Evolutionary conservation across 495 filamentous ascomycete genomes (phyloP).

Genomic region (Penicillium samsonianum): DNA sequence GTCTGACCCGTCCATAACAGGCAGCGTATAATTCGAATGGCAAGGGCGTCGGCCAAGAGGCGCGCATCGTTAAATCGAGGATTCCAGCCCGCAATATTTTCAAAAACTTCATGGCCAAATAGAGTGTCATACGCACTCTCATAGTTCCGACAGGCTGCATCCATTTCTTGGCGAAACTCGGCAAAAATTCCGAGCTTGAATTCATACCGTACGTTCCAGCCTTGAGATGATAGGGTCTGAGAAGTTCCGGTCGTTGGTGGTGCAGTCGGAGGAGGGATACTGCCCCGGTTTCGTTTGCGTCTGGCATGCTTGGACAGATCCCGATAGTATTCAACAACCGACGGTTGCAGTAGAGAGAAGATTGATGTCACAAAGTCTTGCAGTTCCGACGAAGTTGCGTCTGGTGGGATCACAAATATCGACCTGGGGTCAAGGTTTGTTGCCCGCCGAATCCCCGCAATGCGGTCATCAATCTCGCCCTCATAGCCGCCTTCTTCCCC

Average conservation of each 20-base stretch:
- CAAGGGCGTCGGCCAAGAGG: slow-evolving; percentile 74
- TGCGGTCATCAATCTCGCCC: slow-evolving; percentile 70
- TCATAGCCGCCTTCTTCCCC: slow-evolving; percentile 57
- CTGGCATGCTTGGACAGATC: slow-evolving; percentile 86
- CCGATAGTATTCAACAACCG: slow-evolving; percentile 79
- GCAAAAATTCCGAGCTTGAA: slow-evolving; percentile 89
- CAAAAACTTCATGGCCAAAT: slow-evolving; percentile 77
- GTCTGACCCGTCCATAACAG: slow-evolving; percentile 74
- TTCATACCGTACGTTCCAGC: slow-evolving; percentile 90
- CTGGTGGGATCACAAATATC: slow-evolving; percentile 73
- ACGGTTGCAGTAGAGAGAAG: slow-evolving; percentile 59
- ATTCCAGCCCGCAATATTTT: slow-evolving; percentile 83
- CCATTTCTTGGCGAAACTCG: slow-evolving; percentile 88
- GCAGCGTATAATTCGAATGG: slow-evolving; percentile 77
- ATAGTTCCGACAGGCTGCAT: slow-evolving; percentile 77
- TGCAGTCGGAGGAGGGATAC: slow-evolving; percentile 77
- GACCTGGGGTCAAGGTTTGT: slow-evolving; percentile 78
- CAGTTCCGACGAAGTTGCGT: slow-evolving; percentile 60
- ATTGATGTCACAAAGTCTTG: slow-evolving; percentile 64
- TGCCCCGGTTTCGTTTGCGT: slow-evolving; percentile 75
- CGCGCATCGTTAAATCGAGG: slow-evolving; percentile 84
- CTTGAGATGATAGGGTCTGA: slow-evolving; percentile 76
- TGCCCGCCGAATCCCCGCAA: slow-evolving; percentile 70
- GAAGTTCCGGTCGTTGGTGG: slow-evolving; percentile 80
- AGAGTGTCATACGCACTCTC: slow-evolving; percentile 81